Percentiles rank a stretch among this genome's conserved stretches.
phyloP scores from a whole-genome alignment of 495 filamentous ascomycete genomes.

The Achaetomiella virescens region DNA sequence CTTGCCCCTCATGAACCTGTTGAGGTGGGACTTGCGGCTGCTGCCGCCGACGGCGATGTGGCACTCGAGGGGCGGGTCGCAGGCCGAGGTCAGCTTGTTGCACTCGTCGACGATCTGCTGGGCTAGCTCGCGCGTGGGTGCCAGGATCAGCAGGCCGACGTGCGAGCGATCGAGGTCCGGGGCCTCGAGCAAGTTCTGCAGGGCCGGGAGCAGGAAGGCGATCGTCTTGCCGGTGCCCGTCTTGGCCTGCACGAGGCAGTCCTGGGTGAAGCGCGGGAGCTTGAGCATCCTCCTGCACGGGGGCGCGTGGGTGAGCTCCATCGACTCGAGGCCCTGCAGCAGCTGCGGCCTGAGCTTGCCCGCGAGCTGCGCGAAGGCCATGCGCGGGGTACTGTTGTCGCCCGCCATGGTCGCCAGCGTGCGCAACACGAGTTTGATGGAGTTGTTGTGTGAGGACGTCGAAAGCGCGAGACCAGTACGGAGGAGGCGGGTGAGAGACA shows the following conservation, averaged over 20 bases:
- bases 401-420: neutral
- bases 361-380: conserved; percentile 15
- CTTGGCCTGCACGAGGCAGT: conserved; percentile 73
- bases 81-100: conserved; percentile 52
- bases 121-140: conserved; percentile 85
- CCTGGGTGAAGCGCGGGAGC: conserved; percentile 57
- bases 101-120: conserved; percentile 85
- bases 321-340: conserved; percentile 55
- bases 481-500: conserved; percentile 1
- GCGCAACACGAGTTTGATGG: neutral
- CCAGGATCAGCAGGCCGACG: conserved; percentile 68
- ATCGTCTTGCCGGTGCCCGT: conserved; percentile 96
- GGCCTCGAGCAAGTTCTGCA: conserved; percentile 52
- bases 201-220: conserved; percentile 73
- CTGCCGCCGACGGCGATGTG: conserved; percentile 97
- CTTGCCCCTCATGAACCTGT: conserved; percentile 59
- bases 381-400: neutral
- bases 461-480: neutral
- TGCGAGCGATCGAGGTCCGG: conserved; percentile 38
- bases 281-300: conserved; percentile 74
- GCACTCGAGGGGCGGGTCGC: conserved; percentile 70
- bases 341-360: conserved; percentile 45
- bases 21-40: conserved; percentile 76
- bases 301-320: conserved; percentile 74
- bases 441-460: neutral